Evolutionary conservation across 83 land plant species (phyloP), one percentile per base, ranked within the genome.

Genomic region (Picea abies): DNA sequence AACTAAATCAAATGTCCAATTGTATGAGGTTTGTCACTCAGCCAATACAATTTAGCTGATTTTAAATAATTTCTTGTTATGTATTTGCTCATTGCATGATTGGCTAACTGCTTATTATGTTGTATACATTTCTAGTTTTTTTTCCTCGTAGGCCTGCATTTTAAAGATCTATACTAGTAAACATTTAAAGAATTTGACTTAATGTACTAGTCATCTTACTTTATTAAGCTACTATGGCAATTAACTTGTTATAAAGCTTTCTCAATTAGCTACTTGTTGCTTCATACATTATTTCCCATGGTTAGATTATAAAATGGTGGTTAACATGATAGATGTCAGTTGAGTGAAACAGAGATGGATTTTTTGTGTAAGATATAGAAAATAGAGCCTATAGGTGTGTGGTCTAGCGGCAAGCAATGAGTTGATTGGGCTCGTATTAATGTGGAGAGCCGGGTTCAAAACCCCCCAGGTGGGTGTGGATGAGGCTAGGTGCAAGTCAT

Each of bases 1-100:
- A 9, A 58, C 80, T 78, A 83, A 85, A 8, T 79, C 79, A 14
- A 23, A 88, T 75, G 37, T 93, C 37, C 89, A 85, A 17, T 9
- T 93, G 49, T 89, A 89, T 79, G 89, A 93, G 93, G 95, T 93
- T 69, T 60, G 79, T 84, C 26, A 70, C 44, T 26, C 10, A 44
- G 39, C 63, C 10, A 23, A 10, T 25, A 10, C 25, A 47, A 15
- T 17, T 78, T 58, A 56, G 9, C 5, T 25, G 26, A n/a, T 5
- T 56, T 56, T 56, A 20, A 78, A 16, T 56, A 23, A 12, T 49
- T 76, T 76, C 26, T 20, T 47, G 5, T 15, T 76, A 16, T 17
- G 23, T 26, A 47, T 76, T 76, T 22, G 17, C 8, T n/a, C 25
- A 76, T 47, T 41, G 41, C 60, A 25, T 37, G 60, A 22, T 52